Evolutionary conservation across 495 filamentous ascomycete genomes (phyloP).

Genomic region (Aspergillus ellipticus): DNA sequence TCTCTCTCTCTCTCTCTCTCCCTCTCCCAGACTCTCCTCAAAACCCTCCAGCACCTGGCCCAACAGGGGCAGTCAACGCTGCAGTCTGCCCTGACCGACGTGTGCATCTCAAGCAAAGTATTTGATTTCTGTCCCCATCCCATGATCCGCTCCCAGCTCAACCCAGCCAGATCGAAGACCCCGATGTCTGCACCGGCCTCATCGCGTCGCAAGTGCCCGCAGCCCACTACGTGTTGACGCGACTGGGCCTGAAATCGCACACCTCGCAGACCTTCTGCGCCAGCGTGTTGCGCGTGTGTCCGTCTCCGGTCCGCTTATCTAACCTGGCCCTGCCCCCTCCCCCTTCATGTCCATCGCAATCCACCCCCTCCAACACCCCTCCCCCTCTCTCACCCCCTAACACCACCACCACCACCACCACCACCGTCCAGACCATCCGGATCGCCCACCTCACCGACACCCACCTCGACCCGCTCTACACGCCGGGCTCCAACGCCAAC

Average conservation of each 20-base stretch:
- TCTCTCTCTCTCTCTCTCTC: no score
- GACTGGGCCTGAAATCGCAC: conserved; percentile 41
- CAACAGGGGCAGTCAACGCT: neutral
- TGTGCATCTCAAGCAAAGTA: conserved; percentile 29
- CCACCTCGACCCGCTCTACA: conserved; percentile 52
- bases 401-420: conserved; percentile 1
- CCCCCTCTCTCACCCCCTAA: conserved; percentile 41
- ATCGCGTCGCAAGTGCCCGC: conserved; percentile 48
- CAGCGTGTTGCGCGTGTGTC: conserved; percentile 47
- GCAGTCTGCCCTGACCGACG: conserved; percentile 20
- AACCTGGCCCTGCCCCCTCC: conserved; percentile 43
- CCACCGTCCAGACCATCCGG: conserved; percentile 27
- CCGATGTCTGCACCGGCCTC: conserved; percentile 47
- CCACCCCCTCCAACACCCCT: no score
- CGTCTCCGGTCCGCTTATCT: conserved; percentile 41
- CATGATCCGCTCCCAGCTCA: neutral
- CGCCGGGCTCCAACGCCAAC: conserved; percentile 44
- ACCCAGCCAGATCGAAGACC: conserved; percentile 32
- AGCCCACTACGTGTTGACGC: conserved; percentile 42
- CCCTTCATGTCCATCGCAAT: no score
- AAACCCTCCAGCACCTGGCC: neutral
- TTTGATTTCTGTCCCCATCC: neutral
- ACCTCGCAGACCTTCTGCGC: conserved; percentile 48
- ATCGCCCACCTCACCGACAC: conserved; percentile 56
- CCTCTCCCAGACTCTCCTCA: neutral